These are phyloP conservation scores for Phytopythium delawarense DNA, from an alignment of 352 stramenopile genomes.

Conservation along the genomic window DNA sequence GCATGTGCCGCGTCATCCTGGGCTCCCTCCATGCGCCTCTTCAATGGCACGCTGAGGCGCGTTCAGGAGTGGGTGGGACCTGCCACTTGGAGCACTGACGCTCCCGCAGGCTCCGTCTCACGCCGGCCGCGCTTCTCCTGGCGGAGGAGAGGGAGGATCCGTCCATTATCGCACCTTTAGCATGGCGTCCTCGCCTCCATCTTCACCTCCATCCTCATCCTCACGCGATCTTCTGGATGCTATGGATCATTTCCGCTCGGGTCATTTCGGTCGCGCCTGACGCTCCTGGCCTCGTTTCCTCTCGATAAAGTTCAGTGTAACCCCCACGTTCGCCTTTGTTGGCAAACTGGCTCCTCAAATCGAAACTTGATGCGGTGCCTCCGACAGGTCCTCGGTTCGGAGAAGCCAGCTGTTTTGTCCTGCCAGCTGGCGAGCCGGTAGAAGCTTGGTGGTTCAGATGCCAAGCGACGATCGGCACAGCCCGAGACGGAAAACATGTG, in stretches of 20 bases:
- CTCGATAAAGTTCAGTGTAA: background rate
- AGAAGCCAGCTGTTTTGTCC: background rate
- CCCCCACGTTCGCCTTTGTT: background rate
- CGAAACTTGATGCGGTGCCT: background rate
- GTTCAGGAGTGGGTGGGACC: too few relatives aligned
- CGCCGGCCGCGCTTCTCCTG: too few relatives aligned
- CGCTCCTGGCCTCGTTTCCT: background rate
- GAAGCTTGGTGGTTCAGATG: slow-evolving; percentile 4
- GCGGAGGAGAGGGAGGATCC: too few relatives aligned
- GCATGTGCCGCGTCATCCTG: too few relatives aligned
- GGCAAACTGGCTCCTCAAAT: background rate
- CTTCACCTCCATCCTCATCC: too few relatives aligned
- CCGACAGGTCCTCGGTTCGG: background rate
- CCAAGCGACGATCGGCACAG: background rate
- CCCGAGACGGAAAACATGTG: background rate
- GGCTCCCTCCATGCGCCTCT: background rate
- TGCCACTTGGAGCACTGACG: too few relatives aligned
- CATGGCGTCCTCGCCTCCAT: too few relatives aligned
- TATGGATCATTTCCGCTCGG: too few relatives aligned
- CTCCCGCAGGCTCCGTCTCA: too few relatives aligned
- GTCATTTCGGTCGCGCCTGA: too few relatives aligned
- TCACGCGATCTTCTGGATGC: too few relatives aligned
- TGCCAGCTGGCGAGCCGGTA: slow-evolving; percentile 3
- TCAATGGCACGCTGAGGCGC: background rate
- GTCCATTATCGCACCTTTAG: too few relatives aligned